Evolutionary conservation across 2,329 filamentous ascomycete genomes (phyloP).

Genomic region (Zasmidium citrigriseum): DNA sequence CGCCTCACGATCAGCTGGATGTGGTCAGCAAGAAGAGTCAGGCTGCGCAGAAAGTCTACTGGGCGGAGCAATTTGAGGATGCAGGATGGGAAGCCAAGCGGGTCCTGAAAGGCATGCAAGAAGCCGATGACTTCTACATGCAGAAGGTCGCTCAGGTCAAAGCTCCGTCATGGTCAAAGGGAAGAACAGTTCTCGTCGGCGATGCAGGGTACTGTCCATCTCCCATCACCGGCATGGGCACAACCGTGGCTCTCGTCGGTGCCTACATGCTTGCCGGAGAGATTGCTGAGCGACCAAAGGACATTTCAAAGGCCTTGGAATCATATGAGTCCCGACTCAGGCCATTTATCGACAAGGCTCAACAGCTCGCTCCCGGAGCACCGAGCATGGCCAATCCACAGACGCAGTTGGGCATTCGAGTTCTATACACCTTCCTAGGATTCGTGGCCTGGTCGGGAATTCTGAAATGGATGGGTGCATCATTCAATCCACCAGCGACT

Average conservation of each 20-base stretch:
- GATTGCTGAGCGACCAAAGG: constrained; percentile 18
- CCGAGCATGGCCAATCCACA: constrained; percentile 31
- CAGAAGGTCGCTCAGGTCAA: constrained; percentile 30
- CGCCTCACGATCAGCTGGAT: constrained; percentile 19
- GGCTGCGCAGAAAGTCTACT: constrained; percentile 25
- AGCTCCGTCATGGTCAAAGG: constrained; percentile 25
- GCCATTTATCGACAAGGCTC: constrained; percentile 27
- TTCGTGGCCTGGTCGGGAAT: constrained; percentile 14
- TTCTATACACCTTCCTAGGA: constrained; percentile 16
- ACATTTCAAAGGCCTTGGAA: constrained; percentile 23
- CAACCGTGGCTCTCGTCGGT: constrained; percentile 32
- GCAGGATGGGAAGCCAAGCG: constrained; percentile 30
- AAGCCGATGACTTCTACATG: constrained; percentile 35
- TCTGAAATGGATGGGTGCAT: constrained; percentile 9
- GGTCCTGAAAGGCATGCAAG: constrained; percentile 36
- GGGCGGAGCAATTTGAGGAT: constrained; percentile 24
- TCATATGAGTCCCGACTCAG: constrained; percentile 31
- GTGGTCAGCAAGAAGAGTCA: constrained; percentile 10
- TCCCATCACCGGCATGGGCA: constrained; percentile 35
- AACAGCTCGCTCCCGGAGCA: constrained; percentile 32
- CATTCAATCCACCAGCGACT: constrained; percentile 14
- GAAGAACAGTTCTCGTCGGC: constrained; percentile 30
- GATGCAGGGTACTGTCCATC: constrained; percentile 33
- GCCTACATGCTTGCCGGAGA: constrained; percentile 35
- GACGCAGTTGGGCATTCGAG: constrained; percentile 24